Percentiles rank a stretch among this genome's conserved stretches.
phyloP scores from a whole-genome alignment of 1,284 basidiomycete species.

The Fomes fomentarius region DNA sequence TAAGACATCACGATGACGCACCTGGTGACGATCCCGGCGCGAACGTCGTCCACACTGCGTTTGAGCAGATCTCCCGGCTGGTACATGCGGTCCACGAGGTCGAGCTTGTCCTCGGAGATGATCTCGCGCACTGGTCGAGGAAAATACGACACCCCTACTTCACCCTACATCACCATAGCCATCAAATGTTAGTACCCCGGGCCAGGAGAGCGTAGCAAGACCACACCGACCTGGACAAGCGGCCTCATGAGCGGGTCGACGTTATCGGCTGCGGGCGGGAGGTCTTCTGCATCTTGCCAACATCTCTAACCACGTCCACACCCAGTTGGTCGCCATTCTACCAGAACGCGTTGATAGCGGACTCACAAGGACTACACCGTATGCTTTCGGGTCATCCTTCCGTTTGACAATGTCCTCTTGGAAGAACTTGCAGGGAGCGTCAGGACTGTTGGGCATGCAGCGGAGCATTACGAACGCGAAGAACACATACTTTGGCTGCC shows the following conservation, averaged over 20 bases:
- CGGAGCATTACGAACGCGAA: neutral
- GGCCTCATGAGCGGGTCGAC: conserved; percentile 75
- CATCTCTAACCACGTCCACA: conserved; percentile 55
- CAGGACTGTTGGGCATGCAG: neutral
- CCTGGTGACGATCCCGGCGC: conserved; percentile 75
- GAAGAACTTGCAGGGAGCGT: conserved; percentile 60
- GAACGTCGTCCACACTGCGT: conserved; percentile 70
- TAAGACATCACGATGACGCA: conserved; percentile 7
- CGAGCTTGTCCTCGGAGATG: conserved; percentile 67
- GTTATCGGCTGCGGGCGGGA: conserved; percentile 47
- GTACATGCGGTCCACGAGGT: conserved; percentile 81
- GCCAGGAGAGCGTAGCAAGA: neutral
- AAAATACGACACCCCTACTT: conserved; percentile 83
- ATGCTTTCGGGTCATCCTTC: conserved; percentile 43
- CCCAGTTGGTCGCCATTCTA: conserved; percentile 1
- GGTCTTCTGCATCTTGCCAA: conserved; percentile 81
- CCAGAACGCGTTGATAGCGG: neutral
- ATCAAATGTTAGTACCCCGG: neutral
- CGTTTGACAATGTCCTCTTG: conserved; percentile 75
- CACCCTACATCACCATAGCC: conserved; percentile 46
- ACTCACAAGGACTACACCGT: conserved; percentile 60
- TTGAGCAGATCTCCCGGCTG: conserved; percentile 87
- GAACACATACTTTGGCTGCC: conserved; percentile 19
- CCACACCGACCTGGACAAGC: conserved; percentile 48
- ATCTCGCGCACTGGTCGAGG: conserved; percentile 67